Base-by-base conservation (phyloP, 495 filamentous ascomycete species). In the Penicillium pancosmium region DNA sequence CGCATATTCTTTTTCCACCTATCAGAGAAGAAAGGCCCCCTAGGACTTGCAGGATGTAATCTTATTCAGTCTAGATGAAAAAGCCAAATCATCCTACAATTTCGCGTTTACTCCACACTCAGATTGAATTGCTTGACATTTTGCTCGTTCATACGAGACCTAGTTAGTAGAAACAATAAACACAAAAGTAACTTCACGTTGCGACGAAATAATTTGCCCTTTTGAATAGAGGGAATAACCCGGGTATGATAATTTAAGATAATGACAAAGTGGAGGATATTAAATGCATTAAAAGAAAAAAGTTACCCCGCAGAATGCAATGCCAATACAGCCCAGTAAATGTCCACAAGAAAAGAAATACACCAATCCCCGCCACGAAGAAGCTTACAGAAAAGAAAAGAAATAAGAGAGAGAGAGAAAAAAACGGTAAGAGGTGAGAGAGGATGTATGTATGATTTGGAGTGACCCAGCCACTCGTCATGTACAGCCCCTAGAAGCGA, bases 381-480 rank as follows among this genome's bases (percentile, higher is more conserved):
- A 62, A 55, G 25, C 9, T 25, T 38, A 48, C 16, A 31, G 13
- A 51, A 36, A 46, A 25, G 41, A 27, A 27, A 56, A 3, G 3
- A 47, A 23, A 31, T 25, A 48, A n/a, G 40, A 35, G 19, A 27
- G 27, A 53, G 41, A 10, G n/a, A 23, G 43, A 51, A 6, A n/a
- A 48, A 35, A 50, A 50, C n/a, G 13, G 40, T 54, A 18, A 48
- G 49, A 23, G 50, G 44, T 52, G 48, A n/a, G 23, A 54, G 23
- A 57, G 31, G 56, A 44, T 56, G 46, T 60, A 64, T 61, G 60
- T 66, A 62, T 50, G 51, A 40, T 19, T 52, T 52, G 9, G 57
- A 67, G 62, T 67, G 64, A 65, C 59, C 60, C 57, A 63, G 64
- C 60, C 64, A 67, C 62, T 69, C 64, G 34, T 23, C 55, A 65